Evolutionary conservation across 352 stramenopile species (phyloP).

Genomic region (Phytophthora brassicae): DNA sequence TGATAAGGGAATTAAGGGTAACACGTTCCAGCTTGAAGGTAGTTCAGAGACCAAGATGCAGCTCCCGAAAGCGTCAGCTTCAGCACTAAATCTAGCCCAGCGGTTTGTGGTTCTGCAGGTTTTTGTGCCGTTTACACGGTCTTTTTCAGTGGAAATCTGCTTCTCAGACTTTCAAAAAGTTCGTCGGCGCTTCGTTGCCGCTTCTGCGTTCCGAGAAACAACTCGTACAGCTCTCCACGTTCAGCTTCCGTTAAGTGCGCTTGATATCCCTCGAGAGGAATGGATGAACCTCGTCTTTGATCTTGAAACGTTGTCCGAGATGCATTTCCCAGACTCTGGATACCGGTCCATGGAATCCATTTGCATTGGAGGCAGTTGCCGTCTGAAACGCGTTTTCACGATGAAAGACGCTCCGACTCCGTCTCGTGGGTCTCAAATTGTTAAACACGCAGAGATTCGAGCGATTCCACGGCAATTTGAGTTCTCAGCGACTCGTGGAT

Average conservation of each 20-base stretch:
- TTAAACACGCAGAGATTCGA: conserved; percentile 32
- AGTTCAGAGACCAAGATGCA: conserved; percentile 81
- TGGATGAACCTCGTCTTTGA: conserved; percentile 86
- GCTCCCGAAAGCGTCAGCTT: conserved; percentile 54
- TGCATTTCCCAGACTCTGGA: conserved; percentile 49
- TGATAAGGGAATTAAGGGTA: conserved; percentile 79
- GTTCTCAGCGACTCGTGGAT: conserved; percentile 40
- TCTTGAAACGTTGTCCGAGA: conserved; percentile 59
- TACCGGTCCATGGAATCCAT: conserved; percentile 83
- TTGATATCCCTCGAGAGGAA: conserved; percentile 50
- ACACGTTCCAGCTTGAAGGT: conserved; percentile 78
- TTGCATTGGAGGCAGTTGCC: conserved; percentile 68
- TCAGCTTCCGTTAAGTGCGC: conserved; percentile 58
- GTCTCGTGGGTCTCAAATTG: conserved; percentile 12
- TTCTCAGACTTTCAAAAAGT: conserved; percentile 78
- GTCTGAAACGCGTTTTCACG: conserved; percentile 83
- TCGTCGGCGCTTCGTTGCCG: conserved; percentile 70
- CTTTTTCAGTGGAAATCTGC: conserved; percentile 78
- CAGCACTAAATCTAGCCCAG: conserved; percentile 62
- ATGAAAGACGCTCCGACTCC: conserved; percentile 77
- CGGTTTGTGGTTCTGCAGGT: conserved; percentile 77
- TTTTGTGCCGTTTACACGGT: conserved; percentile 56
- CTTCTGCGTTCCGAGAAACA: conserved; percentile 78
- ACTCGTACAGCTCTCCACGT: conserved; percentile 57
- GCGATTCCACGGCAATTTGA: conserved; percentile 75